Conservation (phyloP, 148 eudicot species). For the Heliamphora exappendiculata region DNA sequence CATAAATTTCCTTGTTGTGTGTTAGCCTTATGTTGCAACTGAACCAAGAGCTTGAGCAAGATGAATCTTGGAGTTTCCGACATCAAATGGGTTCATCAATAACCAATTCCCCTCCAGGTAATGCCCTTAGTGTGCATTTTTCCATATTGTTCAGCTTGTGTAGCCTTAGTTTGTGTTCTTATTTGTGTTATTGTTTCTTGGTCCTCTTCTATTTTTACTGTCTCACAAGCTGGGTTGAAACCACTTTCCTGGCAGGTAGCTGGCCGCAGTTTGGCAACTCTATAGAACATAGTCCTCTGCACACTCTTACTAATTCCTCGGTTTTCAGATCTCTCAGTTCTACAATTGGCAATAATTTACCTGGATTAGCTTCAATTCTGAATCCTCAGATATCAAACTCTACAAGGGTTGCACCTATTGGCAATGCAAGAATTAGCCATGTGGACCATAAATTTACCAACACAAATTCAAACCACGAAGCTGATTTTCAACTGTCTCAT, state of each 20-base stretch:
- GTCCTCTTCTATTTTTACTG: background rate
- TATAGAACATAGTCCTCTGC: conserved; percentile 43
- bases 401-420: conserved; percentile 55
- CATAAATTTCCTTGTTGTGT: background rate
- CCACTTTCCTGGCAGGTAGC: conserved; percentile 35
- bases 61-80: conserved; percentile 53
- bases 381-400: conserved; percentile 47
- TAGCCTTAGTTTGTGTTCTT: no score
- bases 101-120: conserved; percentile 73
- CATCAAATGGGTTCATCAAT: conserved; percentile 55
- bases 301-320: conserved; percentile 44
- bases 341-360: conserved; percentile 33
- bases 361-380: conserved; percentile 62
- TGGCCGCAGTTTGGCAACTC: conserved; percentile 71
- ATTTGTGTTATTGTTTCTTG: background rate
- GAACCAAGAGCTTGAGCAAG: conserved; percentile 72
- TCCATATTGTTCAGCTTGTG: no score
- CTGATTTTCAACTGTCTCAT: conserved; percentile 49
- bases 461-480: conserved; percentile 31
- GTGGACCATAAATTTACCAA: conserved; percentile 33
- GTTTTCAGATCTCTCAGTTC: conserved; percentile 47
- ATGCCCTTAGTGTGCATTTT: background rate
- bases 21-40: conserved; percentile 60
- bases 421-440: conserved; percentile 43
- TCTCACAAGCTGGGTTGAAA: conserved; percentile 2